A percentile compares a stretch with the other conserved stretches of the same genome.
Conservation (phyloP, 2,329 filamentous ascomycete genomes). For the Phaeophleospora eucalypticola region DNA sequence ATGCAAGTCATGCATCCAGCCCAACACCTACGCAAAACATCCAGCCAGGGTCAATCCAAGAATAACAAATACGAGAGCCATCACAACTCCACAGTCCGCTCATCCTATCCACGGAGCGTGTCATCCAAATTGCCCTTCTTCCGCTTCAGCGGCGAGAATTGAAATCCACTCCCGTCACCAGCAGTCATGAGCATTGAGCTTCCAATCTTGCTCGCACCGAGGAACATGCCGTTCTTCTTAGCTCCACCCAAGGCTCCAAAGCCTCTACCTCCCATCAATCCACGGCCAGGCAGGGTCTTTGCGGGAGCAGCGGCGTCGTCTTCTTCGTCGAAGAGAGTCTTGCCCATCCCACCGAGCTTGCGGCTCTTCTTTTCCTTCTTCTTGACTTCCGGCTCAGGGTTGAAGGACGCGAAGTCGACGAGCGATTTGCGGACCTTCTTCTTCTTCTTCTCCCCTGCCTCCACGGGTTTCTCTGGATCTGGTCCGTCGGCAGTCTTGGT, state of each 20-base stretch:
- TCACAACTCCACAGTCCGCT: background rate
- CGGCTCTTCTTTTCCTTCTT: constrained; percentile 34
- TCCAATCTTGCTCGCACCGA: constrained; percentile 24
- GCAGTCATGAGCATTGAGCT: constrained; percentile 28
- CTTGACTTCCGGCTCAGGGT: constrained; percentile 27
- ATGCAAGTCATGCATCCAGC: too few relatives aligned
- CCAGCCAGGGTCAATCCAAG: too few relatives aligned
- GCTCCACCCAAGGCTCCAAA: constrained; percentile 30
- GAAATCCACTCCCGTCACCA: constrained; percentile 35
- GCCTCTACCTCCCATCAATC: constrained; percentile 29
- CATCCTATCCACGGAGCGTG: constrained; percentile 29
- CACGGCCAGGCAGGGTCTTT: constrained; percentile 24
- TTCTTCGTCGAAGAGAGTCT: constrained; percentile 39
- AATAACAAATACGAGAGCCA: background rate
- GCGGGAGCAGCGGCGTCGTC: constrained; percentile 29
- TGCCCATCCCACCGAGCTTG: constrained; percentile 35
- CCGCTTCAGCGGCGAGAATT: constrained; percentile 37
- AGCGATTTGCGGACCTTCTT: constrained; percentile 43
- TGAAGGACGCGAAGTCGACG: constrained; percentile 41
- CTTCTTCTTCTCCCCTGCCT: constrained; percentile 35
- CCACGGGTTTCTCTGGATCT: constrained; percentile 33
- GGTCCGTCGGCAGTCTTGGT: constrained; percentile 34
- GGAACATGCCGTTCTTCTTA: constrained; percentile 27
- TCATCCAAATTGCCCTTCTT: constrained; percentile 31
- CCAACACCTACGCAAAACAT: too few relatives aligned